Evolutionary conservation across 805 yeast genomes (phyloP).

Genomic region (Zygoascus biomembranicola): DNA sequence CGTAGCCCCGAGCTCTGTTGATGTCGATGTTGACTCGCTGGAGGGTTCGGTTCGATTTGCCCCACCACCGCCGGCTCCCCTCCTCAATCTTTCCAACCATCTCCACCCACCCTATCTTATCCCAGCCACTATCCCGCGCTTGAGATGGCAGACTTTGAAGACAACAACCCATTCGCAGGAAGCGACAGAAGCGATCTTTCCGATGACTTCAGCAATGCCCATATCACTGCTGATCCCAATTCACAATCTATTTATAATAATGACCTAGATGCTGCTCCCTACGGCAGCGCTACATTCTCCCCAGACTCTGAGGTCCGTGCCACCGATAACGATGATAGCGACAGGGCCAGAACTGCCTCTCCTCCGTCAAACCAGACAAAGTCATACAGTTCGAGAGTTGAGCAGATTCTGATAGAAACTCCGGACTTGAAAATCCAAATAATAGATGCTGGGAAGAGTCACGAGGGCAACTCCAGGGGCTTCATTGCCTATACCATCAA

Average conservation of each 20-base stretch:
- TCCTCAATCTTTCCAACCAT: not conserved
- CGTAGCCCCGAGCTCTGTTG: too few relatives aligned
- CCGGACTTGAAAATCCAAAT: constrained; percentile 39
- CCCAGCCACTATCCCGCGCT: not conserved
- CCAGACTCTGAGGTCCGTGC: not conserved
- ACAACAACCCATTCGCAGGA: constrained; percentile 38
- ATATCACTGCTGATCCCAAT: not conserved
- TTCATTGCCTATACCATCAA: constrained; percentile 79
- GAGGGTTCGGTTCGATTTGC: too few relatives aligned
- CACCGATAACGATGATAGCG: not conserved
- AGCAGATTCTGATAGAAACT: constrained; percentile 25
- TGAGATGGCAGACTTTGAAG: constrained; percentile 32
- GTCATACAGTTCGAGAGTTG: constrained; percentile 24
- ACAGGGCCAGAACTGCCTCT: not conserved
- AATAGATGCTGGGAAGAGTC: constrained; percentile 76
- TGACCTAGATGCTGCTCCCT: not conserved
- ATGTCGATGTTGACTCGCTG: too few relatives aligned
- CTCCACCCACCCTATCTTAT: not conserved
- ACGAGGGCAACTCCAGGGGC: constrained; percentile 67
- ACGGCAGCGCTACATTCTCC: not conserved
- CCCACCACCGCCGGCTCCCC: not conserved
- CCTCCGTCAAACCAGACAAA: constrained; percentile 2
- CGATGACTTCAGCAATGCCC: constrained; percentile 10
- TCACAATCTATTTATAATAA: not conserved
- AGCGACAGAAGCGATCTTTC: constrained; percentile 13